Percentiles rank a stretch among this genome's conserved stretches.
phyloP scores from a whole-genome alignment of 768 basidiomycete genomes.

The Suillus brevipes region DNA sequence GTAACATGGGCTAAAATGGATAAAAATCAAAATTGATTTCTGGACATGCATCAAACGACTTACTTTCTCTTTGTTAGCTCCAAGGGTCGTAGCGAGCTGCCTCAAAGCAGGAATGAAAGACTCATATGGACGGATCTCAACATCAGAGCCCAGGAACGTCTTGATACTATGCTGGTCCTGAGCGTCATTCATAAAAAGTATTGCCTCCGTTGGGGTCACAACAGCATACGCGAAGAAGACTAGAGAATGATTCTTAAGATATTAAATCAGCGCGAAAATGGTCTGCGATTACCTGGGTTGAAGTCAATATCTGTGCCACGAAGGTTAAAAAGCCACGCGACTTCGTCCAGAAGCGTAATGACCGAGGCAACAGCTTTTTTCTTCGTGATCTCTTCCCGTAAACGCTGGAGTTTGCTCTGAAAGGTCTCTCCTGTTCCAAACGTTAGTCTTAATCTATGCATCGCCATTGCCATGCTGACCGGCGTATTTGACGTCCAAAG shows the following conservation, averaged over 20 bases:
- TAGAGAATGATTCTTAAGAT: conserved; percentile 20
- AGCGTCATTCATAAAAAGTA: conserved; percentile 65
- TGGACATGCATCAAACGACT: conserved; percentile 26
- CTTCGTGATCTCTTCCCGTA: conserved; percentile 68
- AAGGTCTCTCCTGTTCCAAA: conserved; percentile 53
- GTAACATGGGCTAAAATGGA: conserved; percentile 60
- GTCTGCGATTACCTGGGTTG: conserved; percentile 57
- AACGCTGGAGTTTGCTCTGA: conserved; percentile 61
- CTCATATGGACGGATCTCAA: conserved; percentile 72
- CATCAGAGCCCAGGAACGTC: conserved; percentile 52
- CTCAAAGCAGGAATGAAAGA: conserved; percentile 65
- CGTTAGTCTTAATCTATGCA: not conserved
- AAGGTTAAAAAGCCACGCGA: conserved; percentile 93
- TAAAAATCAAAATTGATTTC: not conserved
- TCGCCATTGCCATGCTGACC: conserved; percentile 38
- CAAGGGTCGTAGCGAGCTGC: conserved; percentile 40
- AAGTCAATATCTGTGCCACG: conserved; percentile 90
- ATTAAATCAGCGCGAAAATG: conserved; percentile 6
- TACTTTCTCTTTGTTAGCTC: conserved; percentile 35
- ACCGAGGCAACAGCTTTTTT: conserved; percentile 61
- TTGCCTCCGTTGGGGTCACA: conserved; percentile 55
- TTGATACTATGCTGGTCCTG: conserved; percentile 45
- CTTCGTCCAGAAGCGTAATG: conserved; percentile 89
- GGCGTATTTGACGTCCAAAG: conserved; percentile 73
- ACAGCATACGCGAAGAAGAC: conserved; percentile 94